These are phyloP conservation scores for Wickerhamomyces sp. DNA, from an alignment of 1,139 yeast species.

Conservation along the genomic window DNA sequence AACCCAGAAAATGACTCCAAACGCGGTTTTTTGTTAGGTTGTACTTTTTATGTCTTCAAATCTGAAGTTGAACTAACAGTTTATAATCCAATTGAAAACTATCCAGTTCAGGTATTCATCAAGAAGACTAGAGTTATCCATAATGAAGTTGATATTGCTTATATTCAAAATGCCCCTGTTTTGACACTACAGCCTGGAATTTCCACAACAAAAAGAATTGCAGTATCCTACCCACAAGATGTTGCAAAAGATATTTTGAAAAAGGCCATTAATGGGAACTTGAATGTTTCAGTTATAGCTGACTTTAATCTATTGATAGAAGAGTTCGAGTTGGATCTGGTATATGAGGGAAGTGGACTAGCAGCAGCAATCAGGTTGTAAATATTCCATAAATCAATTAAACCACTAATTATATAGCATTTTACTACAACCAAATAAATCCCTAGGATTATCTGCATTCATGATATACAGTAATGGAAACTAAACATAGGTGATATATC, in stretches of 20 bases:
- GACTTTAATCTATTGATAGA: constrained; percentile 36
- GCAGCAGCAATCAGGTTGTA: constrained; percentile 38
- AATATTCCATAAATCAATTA: not conserved
- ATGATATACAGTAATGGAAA: not conserved
- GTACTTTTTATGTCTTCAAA: constrained; percentile 47
- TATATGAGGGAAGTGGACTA: constrained; percentile 41
- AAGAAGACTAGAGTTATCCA: constrained; percentile 43
- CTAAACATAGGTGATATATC: constrained; percentile 19
- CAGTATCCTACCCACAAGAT: constrained; percentile 42
- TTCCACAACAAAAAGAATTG: constrained; percentile 43
- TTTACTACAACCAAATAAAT: no score
- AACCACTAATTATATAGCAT: no score
- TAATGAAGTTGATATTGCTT: constrained; percentile 43
- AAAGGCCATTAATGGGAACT: constrained; percentile 45
- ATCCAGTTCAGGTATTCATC: constrained; percentile 36
- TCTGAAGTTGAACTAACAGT: constrained; percentile 49
- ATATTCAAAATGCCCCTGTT: constrained; percentile 33
- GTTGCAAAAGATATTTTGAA: constrained; percentile 46
- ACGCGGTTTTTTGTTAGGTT: constrained; percentile 35
- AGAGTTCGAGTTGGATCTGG: constrained; percentile 35
- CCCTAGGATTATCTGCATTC: not conserved
- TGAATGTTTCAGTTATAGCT: constrained; percentile 44
- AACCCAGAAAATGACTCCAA: constrained; percentile 1
- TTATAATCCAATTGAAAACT: constrained; percentile 47
- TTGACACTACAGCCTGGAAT: constrained; percentile 46